These are phyloP conservation scores for Sclerotiophoma versabilis DNA, from an alignment of 2,329 filamentous ascomycete genomes.

Conservation along the genomic window DNA sequence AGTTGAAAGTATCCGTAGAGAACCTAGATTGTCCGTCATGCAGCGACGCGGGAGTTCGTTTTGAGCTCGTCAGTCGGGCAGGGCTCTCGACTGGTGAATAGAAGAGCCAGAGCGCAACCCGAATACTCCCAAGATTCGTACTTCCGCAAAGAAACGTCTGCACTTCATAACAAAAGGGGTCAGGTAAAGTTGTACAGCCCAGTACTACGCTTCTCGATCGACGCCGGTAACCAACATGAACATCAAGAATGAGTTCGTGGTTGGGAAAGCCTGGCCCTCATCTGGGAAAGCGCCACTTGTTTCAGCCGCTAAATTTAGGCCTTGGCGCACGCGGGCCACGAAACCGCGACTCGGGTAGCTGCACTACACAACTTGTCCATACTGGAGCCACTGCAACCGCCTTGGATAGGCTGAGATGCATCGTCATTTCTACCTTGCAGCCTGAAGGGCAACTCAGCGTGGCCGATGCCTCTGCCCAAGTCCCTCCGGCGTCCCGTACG, in stretches of 20 bases:
- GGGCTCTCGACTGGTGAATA: neutral
- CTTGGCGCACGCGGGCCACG: neutral
- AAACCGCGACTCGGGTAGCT: neutral
- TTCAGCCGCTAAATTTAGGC: conserved; percentile 8
- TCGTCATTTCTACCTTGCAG: neutral
- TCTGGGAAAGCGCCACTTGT: conserved; percentile 2
- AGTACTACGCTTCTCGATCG: too few species aligned
- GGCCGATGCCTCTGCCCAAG: conserved; percentile 35
- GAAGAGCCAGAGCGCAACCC: neutral
- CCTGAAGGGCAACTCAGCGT: neutral
- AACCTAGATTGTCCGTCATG: neutral
- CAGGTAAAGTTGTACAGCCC: too few species aligned
- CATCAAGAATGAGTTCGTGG: neutral
- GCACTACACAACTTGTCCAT: neutral
- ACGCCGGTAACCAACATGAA: too few species aligned
- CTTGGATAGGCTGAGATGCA: conserved; percentile 10
- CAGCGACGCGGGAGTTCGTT: neutral
- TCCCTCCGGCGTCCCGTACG: conserved; percentile 30
- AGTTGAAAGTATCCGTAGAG: neutral
- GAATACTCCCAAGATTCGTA: neutral
- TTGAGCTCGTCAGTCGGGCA: neutral
- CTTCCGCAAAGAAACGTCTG: too few species aligned
- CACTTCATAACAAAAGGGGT: too few species aligned
- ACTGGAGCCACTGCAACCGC: neutral
- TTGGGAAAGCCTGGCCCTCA: neutral